Percentiles rank a stretch among this genome's conserved stretches.
Evolutionary conservation across 2,329 filamentous ascomycete species (phyloP).

Genomic region (Neocatenulostroma microsporum): DNA sequence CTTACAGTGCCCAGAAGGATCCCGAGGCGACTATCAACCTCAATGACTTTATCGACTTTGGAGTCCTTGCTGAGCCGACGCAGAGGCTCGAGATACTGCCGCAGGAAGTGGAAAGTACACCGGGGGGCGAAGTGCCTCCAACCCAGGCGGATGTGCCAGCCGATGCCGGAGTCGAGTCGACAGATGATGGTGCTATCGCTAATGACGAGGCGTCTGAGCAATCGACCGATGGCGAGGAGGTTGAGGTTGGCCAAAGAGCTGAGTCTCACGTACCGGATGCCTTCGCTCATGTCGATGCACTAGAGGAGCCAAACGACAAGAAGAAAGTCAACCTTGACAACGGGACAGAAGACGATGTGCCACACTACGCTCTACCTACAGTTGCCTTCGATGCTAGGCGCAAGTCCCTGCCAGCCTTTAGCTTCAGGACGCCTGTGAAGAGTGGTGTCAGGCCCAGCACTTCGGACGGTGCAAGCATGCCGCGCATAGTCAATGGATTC

Average conservation of each 20-base stretch:
- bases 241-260: too few species aligned
- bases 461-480: slow-evolving; percentile 24
- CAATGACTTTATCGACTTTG: slow-evolving; percentile 25
- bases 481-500: slow-evolving; percentile 16
- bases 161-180: background rate
- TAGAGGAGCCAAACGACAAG: too few species aligned
- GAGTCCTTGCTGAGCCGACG: slow-evolving; percentile 17
- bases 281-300: too few species aligned
- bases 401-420: slow-evolving; percentile 25
- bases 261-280: too few species aligned
- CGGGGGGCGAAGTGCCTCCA: too few species aligned
- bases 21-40: slow-evolving; percentile 18
- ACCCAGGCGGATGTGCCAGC: background rate
- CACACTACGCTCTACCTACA: slow-evolving; percentile 27
- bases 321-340: background rate
- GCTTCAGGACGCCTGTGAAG: slow-evolving; percentile 13
- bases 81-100: slow-evolving; percentile 8
- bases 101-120: too few species aligned
- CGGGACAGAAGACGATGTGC: slow-evolving; percentile 8
- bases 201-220: too few species aligned
- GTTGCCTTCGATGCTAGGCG: slow-evolving; percentile 25
- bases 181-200: too few species aligned
- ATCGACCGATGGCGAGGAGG: too few species aligned
- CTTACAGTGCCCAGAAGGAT: too few species aligned
- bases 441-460: slow-evolving; percentile 19